Base-by-base conservation (phyloP, 2,329 filamentous ascomycete species). In the Colletotrichum melonis region DNA sequence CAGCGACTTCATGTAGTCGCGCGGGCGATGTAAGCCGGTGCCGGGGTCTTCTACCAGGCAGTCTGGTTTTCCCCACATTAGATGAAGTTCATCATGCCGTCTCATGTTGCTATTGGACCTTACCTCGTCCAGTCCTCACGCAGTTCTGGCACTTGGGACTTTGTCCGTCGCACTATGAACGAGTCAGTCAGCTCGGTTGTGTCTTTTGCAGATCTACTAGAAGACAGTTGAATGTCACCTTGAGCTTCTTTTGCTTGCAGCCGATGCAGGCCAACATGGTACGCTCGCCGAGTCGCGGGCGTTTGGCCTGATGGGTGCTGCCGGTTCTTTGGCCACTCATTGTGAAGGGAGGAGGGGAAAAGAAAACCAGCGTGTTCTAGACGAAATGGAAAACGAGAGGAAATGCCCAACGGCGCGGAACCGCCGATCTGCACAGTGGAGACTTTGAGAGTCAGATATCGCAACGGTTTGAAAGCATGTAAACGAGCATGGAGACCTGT, bases 31-130 rank as follows among this genome's bases (percentile, higher is more conserved):
- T 7, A 80, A 68, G 5, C 80, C 78, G 1, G 81, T 82, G 8
- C 81, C 79, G 8, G 81, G 80, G 63, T 83, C 81, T 76, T 83
- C 81, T 7, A 82, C 79, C 12, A 81, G 74, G 73, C 80, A 82
- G 19, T 80, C 79, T 81, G 54, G 42, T 49, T 49, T 49, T 11
- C 8, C 3, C 42, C 16, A 49, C 42, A 49, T 49, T 8, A 49
- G 42, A 19, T 22, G n/a, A 4, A 22, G 19, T 49, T 49, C 42
- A 22, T n/a, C 7, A n/a, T 49, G 42, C 42, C 19, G 42, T 49
- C 42, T 49, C 42, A n/a, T 9, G 8, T 49, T 19, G n/a, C 42
- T 49, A 6, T 49, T 49, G 57, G 26, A 28, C 57, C 28, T 16
- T 30, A 38, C 57, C 57, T 42, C 22, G 35, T 49, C 75, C 75